A percentile compares a stretch with the other conserved stretches of the same genome.
Conservation (phyloP, 768 basidiomycete genomes). For the Paxillus ammoniavirescens region DNA sequence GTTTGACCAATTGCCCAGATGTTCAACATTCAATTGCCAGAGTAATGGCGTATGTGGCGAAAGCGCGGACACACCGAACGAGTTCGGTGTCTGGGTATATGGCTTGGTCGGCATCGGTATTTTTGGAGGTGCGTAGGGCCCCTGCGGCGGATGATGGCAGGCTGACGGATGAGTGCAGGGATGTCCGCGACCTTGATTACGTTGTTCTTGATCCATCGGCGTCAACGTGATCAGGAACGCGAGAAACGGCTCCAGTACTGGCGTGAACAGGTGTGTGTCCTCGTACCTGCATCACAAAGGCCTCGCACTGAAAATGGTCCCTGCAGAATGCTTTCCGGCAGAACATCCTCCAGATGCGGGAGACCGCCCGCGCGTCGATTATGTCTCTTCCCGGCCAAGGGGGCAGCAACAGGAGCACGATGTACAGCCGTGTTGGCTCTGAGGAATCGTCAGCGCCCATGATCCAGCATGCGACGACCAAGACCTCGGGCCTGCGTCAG, state of each 20-base stretch:
- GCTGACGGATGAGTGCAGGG: slow-evolving; percentile 40
- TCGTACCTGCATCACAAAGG: no score
- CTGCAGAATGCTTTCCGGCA: slow-evolving; percentile 73
- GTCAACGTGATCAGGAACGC: slow-evolving; percentile 71
- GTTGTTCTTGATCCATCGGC: slow-evolving; percentile 69
- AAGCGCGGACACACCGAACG: slow-evolving; percentile 56
- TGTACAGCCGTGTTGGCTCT: slow-evolving; percentile 46
- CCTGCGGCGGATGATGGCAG: neutral
- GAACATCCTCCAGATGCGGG: slow-evolving; percentile 77
- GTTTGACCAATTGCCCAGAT: slow-evolving; percentile 41
- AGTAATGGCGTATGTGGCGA: slow-evolving; percentile 59
- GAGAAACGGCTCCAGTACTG: slow-evolving; percentile 87
- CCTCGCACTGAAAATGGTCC: neutral
- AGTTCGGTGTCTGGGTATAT: slow-evolving; percentile 71
- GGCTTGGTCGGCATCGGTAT: slow-evolving; percentile 68
- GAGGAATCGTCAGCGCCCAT: slow-evolving; percentile 60
- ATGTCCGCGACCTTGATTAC: slow-evolving; percentile 70
- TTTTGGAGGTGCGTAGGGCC: slow-evolving; percentile 54
- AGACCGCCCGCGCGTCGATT: slow-evolving; percentile 67
- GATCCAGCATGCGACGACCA: slow-evolving; percentile 40
- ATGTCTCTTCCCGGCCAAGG: slow-evolving; percentile 50
- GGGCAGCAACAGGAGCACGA: slow-evolving; percentile 46
- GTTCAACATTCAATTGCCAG: slow-evolving; percentile 73
- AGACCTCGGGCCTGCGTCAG: slow-evolving; percentile 54
- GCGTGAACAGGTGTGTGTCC: slow-evolving; percentile 70